Evolutionary conservation across 2,329 filamentous ascomycete genomes (phyloP), one percentile per base, ranked within the genome.

Genomic region (Periglandula ipomoeae): DNA sequence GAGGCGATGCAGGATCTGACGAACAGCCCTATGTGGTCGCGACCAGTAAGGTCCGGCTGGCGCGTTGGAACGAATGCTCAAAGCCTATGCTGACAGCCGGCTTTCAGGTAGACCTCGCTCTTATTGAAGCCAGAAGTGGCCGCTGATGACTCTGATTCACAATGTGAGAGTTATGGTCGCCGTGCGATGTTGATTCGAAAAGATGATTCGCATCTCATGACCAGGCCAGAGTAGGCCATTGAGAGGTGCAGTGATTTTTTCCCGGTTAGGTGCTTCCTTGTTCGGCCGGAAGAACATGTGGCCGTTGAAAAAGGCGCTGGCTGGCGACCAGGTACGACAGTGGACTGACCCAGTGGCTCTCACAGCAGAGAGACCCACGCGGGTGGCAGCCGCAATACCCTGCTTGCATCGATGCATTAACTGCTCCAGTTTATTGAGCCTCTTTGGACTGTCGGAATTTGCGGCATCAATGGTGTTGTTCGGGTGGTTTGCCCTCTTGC

Each of bases 271-370:
- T 19, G 3, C n/a, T 23, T 7, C 37, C 19, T 24, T 23, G 23
- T 19, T 41, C 41, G 24, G 39, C 4, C 47, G 47, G 47, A 49
- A 44, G 41, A 49, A 49, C 47, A 27, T 37, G 32, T 38, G 17
- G 40, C 47, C 47, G 47, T 7, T 19, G 30, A 7, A 46, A 17
- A 15, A 17, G 8, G 5, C 22, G n/a, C 4, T 10, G 5, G 10
- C 22, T 17, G 17, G 39, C 23, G n/a, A 13, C 8, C 10, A 26
- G 22, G 22, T 24, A 19, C 22, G n/a, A 39, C 19, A 39, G 9
- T 39, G n/a, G 6, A 11, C 17, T 37, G 15, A 17, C 10, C 2
- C 10, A 38, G 19, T 38, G 35, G 19, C 35, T 17, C n/a, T 19
- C 17, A 20, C 11, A n/a, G 19, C 22, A 32, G 3, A 35, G 15